phyloP scores from a whole-genome alignment of 495 filamentous ascomycete species.

The Hyaloscypha variabilis region DNA sequence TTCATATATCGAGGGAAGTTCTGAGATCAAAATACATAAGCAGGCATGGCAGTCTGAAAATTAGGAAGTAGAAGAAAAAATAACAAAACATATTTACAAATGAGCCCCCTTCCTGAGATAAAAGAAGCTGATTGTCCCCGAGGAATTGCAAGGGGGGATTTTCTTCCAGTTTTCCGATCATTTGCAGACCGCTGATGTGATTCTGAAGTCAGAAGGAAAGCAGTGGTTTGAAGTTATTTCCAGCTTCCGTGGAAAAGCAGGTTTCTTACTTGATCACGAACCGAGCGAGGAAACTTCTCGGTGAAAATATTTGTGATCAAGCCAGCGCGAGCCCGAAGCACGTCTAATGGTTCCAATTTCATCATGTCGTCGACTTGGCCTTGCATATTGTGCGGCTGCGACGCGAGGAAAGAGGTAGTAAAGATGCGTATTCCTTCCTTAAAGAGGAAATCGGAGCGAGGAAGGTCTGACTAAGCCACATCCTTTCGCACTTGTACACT shows the following conservation, averaged over 20 bases:
- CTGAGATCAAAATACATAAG: background rate
- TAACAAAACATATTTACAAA: background rate
- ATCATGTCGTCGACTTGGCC: background rate
- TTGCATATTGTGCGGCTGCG: background rate
- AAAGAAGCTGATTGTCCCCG: background rate
- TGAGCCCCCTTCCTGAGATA: background rate
- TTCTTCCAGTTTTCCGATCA: background rate
- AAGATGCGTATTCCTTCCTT: background rate
- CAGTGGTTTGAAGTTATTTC: background rate
- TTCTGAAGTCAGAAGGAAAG: background rate
- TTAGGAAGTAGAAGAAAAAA: background rate
- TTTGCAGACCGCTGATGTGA: background rate
- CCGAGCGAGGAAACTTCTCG: background rate
- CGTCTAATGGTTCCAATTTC: background rate
- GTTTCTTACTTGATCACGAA: background rate
- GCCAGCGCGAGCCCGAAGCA: background rate
- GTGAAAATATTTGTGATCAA: background rate
- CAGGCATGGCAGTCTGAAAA: background rate
- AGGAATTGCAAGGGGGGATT: background rate
- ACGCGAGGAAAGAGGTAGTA: background rate
- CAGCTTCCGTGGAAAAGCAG: background rate
- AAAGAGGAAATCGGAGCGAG: background rate
- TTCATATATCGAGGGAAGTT: background rate
- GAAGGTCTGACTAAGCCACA: background rate
- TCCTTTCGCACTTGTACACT: too few species aligned